Percentiles rank a stretch among this genome's conserved stretches.
These are phyloP conservation scores for Colletotrichum salicis DNA, from an alignment of 2,329 filamentous ascomycete genomes.

Conservation along the genomic window DNA sequence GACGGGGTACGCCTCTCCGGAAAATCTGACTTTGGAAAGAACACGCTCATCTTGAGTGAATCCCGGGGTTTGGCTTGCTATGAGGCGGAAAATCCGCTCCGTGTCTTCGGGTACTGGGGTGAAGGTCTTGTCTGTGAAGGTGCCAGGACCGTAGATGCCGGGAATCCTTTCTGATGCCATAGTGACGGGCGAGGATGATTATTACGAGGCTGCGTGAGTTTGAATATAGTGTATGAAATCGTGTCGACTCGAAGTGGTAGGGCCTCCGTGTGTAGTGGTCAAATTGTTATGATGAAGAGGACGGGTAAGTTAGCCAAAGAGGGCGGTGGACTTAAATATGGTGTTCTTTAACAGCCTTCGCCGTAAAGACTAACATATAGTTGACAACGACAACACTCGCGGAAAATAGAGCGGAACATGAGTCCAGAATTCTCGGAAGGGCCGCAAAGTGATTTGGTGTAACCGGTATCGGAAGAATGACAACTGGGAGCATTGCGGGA, in stretches of 20 bases:
- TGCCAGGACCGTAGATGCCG: conserved; percentile 46
- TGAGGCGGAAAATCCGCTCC: conserved; percentile 44
- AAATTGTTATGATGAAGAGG: too few species aligned
- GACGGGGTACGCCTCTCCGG: conserved; percentile 43
- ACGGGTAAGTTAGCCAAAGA: too few species aligned
- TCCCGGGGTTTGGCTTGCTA: conserved; percentile 45
- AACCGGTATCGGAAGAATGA: neutral
- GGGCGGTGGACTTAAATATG: too few species aligned
- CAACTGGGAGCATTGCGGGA: neutral
- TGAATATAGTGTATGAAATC: too few species aligned
- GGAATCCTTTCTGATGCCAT: conserved; percentile 26
- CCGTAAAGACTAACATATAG: too few species aligned
- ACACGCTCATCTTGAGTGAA: conserved; percentile 44
- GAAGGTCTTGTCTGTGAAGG: conserved; percentile 43
- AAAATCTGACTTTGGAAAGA: conserved; percentile 45
- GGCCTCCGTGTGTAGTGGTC: too few species aligned
- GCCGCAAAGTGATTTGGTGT: neutral
- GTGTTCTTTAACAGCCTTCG: too few species aligned
- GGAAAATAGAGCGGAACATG: too few species aligned
- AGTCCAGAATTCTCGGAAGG: neutral
- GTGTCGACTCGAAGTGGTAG: too few species aligned
- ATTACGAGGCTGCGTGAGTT: too few species aligned
- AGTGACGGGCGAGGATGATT: neutral
- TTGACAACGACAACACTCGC: too few species aligned
- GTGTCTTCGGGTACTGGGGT: conserved; percentile 44